phyloP scores from a whole-genome alignment of 305 asterid species.

The Plantago rigida region DNA sequence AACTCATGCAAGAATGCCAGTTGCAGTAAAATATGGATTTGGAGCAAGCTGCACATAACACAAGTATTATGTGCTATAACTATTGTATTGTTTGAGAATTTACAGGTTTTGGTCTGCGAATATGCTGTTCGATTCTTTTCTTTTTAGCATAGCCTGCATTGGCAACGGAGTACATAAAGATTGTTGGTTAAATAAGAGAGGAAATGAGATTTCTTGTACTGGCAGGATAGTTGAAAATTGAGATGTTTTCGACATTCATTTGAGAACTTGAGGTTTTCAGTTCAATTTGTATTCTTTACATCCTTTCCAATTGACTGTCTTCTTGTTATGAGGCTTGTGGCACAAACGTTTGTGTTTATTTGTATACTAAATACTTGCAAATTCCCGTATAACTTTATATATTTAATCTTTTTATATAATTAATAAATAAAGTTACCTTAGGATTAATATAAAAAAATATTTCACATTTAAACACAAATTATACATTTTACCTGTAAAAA shows the following conservation, averaged over 20 bases:
- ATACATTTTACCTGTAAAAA: too few species aligned
- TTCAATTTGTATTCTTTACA: neutral
- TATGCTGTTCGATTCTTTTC: neutral
- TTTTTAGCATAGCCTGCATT: neutral
- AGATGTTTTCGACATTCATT: slow-evolving; percentile 1
- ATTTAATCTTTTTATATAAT: too few species aligned
- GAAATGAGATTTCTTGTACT: slow-evolving; percentile 21
- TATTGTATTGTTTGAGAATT: neutral
- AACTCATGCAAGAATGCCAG: slow-evolving; percentile 18
- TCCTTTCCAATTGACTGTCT: too few species aligned
- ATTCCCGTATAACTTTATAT: too few species aligned
- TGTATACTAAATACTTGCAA: too few species aligned
- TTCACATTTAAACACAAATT: too few species aligned
- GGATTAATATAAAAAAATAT: too few species aligned
- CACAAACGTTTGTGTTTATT: too few species aligned
- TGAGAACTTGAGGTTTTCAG: neutral
- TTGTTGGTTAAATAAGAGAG: slow-evolving; percentile 27
- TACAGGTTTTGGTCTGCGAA: neutral
- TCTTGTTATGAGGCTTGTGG: too few species aligned
- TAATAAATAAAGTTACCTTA: too few species aligned
- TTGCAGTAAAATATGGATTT: neutral
- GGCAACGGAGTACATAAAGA: slow-evolving; percentile 4
- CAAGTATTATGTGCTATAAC: slow-evolving; percentile 6
- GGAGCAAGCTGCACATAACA: too few species aligned
- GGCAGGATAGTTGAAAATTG: neutral